Evolutionary conservation across 73 alveolate genomes (phyloP), one percentile per base, ranked within the genome.

Genomic region (Paramecium primaurelia): DNA sequence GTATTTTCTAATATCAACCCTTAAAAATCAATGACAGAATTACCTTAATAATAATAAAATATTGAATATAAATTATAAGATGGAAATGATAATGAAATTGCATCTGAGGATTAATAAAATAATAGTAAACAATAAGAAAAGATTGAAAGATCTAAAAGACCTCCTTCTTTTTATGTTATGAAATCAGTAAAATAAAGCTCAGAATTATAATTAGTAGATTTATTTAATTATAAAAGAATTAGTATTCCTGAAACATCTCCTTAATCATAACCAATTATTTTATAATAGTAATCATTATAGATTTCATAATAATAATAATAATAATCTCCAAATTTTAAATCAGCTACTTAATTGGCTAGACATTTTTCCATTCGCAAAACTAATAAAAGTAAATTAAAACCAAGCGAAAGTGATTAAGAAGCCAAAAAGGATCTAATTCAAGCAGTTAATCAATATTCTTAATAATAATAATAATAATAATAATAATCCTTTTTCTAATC

Each of bases 211-310:
- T 64, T 64, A 64, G 47, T 64, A 14, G 84, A 64, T 14, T 64
- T 64, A 34, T 32, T 25, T 26, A 64, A 64, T 11, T 64, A 64
- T 34, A 64, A 64, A 64, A 28, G 84, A 64, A 64, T 64, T 26
- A 64, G 84, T n/a, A 64, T 64, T 8, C 84, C 84, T 25, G 84
- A 64, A 32, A 26, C 84, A 3, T 64, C 84, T 64, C 84, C 84
- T 32, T 9, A 64, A 64, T 34, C 84, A 3, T 54, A 54, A n/a
- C 69, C 69, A n/a, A 54, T 16, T 54, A 54, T 54, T 2, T 16
- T 54, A 16, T 54, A 54, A 18, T 54, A 54, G 3, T 18, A 54
- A 54, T 54, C 30, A 18, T 54, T 18, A 22, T 5, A 18, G 8
- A 30, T 59, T 22, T 25, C 40, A 14, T 64, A 28, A 64, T 22